A percentile compares a stretch with the other conserved stretches of the same genome.
These are phyloP conservation scores for Cyclotella baltica DNA, from an alignment of 108 stramenopile genomes.

Conservation along the genomic window DNA sequence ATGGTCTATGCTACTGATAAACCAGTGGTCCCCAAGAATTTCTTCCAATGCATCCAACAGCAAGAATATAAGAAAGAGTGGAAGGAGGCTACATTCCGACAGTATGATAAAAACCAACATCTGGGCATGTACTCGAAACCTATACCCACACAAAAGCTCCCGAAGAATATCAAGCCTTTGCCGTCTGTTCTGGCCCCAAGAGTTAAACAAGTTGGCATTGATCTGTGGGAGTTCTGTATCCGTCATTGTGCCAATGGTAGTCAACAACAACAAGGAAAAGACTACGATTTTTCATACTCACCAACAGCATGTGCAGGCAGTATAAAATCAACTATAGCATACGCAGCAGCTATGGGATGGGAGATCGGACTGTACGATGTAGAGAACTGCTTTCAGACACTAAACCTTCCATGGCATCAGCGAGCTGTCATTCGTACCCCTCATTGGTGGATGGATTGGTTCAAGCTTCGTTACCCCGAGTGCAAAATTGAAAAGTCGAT, in stretches of 20 bases:
- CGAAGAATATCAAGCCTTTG: background rate
- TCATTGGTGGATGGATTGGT: conserved; percentile 2
- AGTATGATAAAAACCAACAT: background rate
- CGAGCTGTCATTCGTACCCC: background rate
- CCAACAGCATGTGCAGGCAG: conserved; percentile 6
- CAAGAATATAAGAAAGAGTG: background rate
- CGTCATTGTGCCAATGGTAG: conserved; percentile 6
- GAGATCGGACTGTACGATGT: background rate
- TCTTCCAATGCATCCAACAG: background rate
- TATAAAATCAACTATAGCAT: background rate
- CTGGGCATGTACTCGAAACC: background rate
- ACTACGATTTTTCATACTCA: conserved; percentile 12
- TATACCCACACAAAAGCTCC: background rate
- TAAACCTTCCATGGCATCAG: background rate
- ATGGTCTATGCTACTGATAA: background rate
- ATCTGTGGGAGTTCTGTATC: background rate
- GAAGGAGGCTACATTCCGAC: conserved; percentile 4
- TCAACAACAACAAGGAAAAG: conserved; percentile 5
- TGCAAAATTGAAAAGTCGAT: background rate
- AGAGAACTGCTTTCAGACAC: background rate
- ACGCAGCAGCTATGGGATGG: background rate
- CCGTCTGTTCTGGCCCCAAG: conserved; percentile 1
- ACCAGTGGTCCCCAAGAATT: background rate
- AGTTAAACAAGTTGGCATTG: conserved; percentile 1
- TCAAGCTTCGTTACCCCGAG: background rate